These are phyloP conservation scores for Themeda triandra DNA, from an alignment of 176 grass and related monocot genomes.

Conservation along the genomic window DNA sequence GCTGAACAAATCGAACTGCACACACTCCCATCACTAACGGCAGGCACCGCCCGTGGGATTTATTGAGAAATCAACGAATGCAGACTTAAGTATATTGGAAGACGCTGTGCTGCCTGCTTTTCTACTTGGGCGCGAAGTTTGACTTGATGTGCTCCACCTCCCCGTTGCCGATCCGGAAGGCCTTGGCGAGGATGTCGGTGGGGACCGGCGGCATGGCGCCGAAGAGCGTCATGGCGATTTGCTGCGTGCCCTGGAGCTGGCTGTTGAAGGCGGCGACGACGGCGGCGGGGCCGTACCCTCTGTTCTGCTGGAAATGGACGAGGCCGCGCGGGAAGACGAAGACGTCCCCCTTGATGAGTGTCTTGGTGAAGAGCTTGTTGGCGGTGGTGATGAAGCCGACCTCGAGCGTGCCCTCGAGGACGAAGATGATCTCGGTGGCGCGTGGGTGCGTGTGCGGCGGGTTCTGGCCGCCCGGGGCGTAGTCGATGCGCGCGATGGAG, in stretches of 20 bases:
- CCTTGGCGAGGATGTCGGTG: conserved; percentile 61
- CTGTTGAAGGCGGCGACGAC: conserved; percentile 77
- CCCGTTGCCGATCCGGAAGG: conserved; percentile 38
- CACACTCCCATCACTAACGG: neutral
- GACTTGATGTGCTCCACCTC: conserved; percentile 50
- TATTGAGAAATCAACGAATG: neutral
- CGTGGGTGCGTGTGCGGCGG: conserved; percentile 85
- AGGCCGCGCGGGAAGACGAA: conserved; percentile 77
- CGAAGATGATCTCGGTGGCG: conserved; percentile 76
- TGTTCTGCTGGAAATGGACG: conserved; percentile 85
- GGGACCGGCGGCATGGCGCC: conserved; percentile 36
- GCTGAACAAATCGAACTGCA: neutral
- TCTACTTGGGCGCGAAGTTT: conserved; percentile 42
- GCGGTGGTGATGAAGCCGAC: conserved; percentile 77
- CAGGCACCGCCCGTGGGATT: neutral
- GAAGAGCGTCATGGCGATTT: conserved; percentile 64
- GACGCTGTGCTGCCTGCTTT: neutral
- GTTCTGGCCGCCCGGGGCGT: conserved; percentile 51
- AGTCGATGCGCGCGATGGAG: conserved; percentile 78
- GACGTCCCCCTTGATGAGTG: conserved; percentile 44
- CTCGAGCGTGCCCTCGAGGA: conserved; percentile 59
- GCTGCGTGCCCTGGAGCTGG: conserved; percentile 72
- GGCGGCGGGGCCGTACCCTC: conserved; percentile 16
- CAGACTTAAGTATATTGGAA: neutral
- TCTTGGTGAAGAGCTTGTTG: conserved; percentile 60